Evolutionary conservation across 768 basidiomycete genomes (phyloP).

Genomic region (Macrolepiota dolichaula): DNA sequence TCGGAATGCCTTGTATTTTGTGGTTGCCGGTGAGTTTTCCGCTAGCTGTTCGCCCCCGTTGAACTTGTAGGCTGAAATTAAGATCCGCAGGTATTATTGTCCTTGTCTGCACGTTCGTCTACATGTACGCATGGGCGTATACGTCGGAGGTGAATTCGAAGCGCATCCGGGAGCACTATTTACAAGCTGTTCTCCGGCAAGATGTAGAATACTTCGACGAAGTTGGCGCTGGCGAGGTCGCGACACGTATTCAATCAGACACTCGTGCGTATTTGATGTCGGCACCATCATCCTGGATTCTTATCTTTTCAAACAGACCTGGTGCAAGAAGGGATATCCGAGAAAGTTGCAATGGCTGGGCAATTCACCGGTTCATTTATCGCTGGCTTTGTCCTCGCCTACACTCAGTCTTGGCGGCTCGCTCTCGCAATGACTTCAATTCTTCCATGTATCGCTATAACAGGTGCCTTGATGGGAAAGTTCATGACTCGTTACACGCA

Average conservation of each 20-base stretch:
- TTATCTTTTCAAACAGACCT: conserved; percentile 42
- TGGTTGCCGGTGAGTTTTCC: conserved; percentile 63
- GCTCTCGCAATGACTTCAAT: conserved; percentile 72
- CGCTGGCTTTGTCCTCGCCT: conserved; percentile 69
- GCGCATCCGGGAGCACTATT: conserved; percentile 76
- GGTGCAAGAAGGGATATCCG: conserved; percentile 78
- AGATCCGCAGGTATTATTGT: conserved; percentile 38
- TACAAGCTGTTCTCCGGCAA: conserved; percentile 69
- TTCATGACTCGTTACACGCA: conserved; percentile 53
- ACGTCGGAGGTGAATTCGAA: conserved; percentile 65
- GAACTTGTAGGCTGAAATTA: background rate
- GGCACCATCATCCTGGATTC: background rate
- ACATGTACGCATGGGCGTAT: conserved; percentile 57
- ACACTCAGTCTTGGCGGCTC: conserved; percentile 60
- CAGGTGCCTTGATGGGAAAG: conserved; percentile 62
- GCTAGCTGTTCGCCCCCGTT: conserved; percentile 23
- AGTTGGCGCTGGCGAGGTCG: conserved; percentile 81
- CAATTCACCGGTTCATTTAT: conserved; percentile 61
- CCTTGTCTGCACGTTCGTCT: conserved; percentile 60
- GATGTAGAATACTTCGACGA: conserved; percentile 81
- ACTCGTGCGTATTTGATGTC: conserved; percentile 44
- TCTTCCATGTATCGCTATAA: conserved; percentile 66
- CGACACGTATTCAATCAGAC: conserved; percentile 79
- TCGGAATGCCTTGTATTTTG: conserved; percentile 53
- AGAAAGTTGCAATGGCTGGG: conserved; percentile 65